These are phyloP conservation scores for Acanthamoeba triangularis DNA, from an alignment of 208 protist species.

Conservation along the genomic window DNA sequence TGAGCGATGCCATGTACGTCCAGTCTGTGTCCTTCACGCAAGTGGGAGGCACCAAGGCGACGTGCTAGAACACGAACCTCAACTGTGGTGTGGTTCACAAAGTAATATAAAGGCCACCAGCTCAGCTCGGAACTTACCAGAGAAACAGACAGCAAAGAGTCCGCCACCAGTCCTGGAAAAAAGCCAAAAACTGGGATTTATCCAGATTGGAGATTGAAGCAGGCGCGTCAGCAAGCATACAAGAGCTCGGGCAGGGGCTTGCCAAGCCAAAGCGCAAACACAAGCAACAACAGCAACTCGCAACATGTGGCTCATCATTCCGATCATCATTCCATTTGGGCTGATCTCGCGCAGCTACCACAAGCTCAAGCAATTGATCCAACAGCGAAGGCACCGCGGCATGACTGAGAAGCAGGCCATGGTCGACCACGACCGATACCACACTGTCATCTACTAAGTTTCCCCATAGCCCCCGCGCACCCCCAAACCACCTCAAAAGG, in stretches of 20 bases:
- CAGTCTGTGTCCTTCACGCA: not conserved
- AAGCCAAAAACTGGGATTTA: too few relatives aligned
- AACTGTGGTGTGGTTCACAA: too few relatives aligned
- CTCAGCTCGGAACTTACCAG: too few relatives aligned
- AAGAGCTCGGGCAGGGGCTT: too few relatives aligned
- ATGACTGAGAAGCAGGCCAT: not conserved
- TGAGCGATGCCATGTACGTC: not conserved
- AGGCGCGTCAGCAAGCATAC: too few relatives aligned
- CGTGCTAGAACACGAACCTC: not conserved
- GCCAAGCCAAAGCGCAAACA: not conserved
- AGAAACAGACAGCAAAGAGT: too few relatives aligned
- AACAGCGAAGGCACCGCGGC: not conserved
- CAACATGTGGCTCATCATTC: conserved; percentile 39
- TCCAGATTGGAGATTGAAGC: too few relatives aligned
- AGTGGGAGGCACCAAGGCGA: not conserved
- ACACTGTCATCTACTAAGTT: not conserved
- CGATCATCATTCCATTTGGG: conserved; percentile 59
- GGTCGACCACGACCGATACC: too few relatives aligned
- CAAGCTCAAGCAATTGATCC: not conserved
- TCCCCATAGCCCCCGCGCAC: not conserved
- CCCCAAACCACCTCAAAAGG: too few relatives aligned
- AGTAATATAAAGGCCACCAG: too few relatives aligned
- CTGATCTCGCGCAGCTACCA: conserved; percentile 9
- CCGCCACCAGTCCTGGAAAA: too few relatives aligned
- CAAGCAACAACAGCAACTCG: not conserved